phyloP scores from a whole-genome alignment of 345 rosid species.

The Luvunga scandens region DNA sequence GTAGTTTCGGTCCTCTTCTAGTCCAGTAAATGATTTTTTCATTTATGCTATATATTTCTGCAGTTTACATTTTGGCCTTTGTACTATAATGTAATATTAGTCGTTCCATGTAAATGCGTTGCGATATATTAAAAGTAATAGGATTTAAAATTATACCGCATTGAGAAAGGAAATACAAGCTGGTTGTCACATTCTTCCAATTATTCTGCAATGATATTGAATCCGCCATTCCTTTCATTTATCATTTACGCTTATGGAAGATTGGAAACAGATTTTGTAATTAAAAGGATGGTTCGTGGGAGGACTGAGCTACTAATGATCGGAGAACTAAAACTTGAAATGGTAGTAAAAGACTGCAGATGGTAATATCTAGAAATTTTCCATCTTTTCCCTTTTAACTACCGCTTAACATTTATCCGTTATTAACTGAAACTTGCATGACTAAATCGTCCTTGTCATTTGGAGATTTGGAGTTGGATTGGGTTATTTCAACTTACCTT shows the following conservation, averaged over 20 bases:
- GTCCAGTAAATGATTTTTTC: constrained; percentile 5
- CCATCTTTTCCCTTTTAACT: not conserved
- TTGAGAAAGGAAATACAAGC: not conserved
- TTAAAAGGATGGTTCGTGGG: not conserved
- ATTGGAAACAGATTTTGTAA: not conserved
- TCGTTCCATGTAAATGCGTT: constrained; percentile 12
- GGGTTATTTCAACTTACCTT: no score
- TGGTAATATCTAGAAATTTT: not conserved
- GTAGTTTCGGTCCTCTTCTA: not conserved
- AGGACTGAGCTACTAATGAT: no score
- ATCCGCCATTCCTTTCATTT: no score
- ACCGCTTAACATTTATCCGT: no score
- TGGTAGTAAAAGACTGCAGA: not conserved
- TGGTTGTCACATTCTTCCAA: not conserved
- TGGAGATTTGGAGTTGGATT: no score
- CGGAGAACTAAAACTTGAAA: not conserved
- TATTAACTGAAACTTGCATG: no score
- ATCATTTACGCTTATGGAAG: not conserved
- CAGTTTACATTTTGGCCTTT: not conserved
- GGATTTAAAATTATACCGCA: not conserved
- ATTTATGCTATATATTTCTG: not conserved
- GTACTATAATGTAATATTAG: not conserved
- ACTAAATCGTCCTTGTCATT: no score
- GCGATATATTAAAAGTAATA: not conserved
- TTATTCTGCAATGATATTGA: no score